Evolutionary conservation across 2,329 filamentous ascomycete genomes (phyloP), one percentile per base, ranked within the genome.

Genomic region (Thermothelomyces thermophilus): DNA sequence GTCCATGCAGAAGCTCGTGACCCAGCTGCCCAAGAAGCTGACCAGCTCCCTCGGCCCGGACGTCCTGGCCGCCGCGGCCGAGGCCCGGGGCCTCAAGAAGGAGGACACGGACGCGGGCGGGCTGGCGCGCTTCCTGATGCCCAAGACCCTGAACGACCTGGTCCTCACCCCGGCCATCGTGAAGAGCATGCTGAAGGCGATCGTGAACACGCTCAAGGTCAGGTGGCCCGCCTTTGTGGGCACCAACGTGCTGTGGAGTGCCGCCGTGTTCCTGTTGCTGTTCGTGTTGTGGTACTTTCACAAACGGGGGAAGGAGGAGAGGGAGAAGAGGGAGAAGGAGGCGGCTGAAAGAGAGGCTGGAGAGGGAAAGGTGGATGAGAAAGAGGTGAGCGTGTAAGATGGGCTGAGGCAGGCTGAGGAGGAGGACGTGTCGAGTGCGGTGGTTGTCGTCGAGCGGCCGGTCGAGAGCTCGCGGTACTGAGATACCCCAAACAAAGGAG

Each of bases 261-360:
- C 97, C 57, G 90, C 88, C 0, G 72, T 97, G 1, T 95, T 94
- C 62, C 74, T 97, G 48, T 76, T 97, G 14, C 78, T 98, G 50
- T 93, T 95, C 64, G 88, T 95, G 39, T 83, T 97, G 61, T 98
- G 91, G 90, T 98, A 97, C 70, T 97, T 90, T 70, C 86, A 97
- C 70, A 97, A 97, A 73, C 86, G 93, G 47, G 93, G 93, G 34
- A 82, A 82, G 39, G 91, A 98, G 70, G 83, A 83, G 6, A 80
- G 93, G 44, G 78, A 97, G 63, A 80, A 61, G 39, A 58, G 80
- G 61, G 70, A 69, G 46, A 58, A 66, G 1, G 66, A 63, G 10
- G 60, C 51, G 19, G 54, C 44, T 34, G 42, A 9, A 58, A 43
- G 19, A 14, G 31, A 16, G 22, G 33, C 5, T 17, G 36, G 17